Evolutionary conservation across 2,329 filamentous ascomycete genomes (phyloP).

Genomic region (Talaromyces rugulosus): DNA sequence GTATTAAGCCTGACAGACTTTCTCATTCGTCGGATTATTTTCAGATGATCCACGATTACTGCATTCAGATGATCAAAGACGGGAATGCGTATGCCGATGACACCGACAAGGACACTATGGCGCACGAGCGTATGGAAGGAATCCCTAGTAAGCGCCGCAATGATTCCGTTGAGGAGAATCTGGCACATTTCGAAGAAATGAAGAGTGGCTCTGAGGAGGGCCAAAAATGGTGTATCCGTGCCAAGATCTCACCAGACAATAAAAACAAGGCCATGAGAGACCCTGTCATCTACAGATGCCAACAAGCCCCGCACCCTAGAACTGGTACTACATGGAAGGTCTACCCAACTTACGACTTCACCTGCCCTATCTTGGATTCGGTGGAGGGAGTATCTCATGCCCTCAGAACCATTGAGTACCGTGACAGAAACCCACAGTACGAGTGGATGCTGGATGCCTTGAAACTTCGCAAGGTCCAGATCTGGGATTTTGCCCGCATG

Average conservation of each 20-base stretch:
- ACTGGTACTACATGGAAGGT: constrained; percentile 63
- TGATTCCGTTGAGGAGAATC: constrained; percentile 72
- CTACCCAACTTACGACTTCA: constrained; percentile 65
- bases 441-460: constrained; percentile 49
- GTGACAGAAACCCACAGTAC: constrained; percentile 50
- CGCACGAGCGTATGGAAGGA: constrained; percentile 76
- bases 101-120: constrained; percentile 85
- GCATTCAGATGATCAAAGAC: constrained; percentile 76
- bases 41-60: constrained; percentile 81
- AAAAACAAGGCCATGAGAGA: constrained; percentile 95
- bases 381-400: constrained; percentile 63
- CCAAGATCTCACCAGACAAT: constrained; percentile 87
- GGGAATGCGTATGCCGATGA: constrained; percentile 93
- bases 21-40: constrained; percentile 97
- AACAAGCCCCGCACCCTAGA: constrained; percentile 60
- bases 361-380: constrained; percentile 60
- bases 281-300: constrained; percentile 96
- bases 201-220: constrained; percentile 78
- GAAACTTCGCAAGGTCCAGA: constrained; percentile 42
- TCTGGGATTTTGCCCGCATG: constrained; percentile 52
- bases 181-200: constrained; percentile 90
- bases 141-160: constrained; percentile 78
- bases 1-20: constrained; percentile 79
- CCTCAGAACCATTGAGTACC: constrained; percentile 60
- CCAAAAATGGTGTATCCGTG: constrained; percentile 82